Conservation (phyloP, 2,329 filamentous ascomycete species). For the Thielaviopsis ethacetica region DNA sequence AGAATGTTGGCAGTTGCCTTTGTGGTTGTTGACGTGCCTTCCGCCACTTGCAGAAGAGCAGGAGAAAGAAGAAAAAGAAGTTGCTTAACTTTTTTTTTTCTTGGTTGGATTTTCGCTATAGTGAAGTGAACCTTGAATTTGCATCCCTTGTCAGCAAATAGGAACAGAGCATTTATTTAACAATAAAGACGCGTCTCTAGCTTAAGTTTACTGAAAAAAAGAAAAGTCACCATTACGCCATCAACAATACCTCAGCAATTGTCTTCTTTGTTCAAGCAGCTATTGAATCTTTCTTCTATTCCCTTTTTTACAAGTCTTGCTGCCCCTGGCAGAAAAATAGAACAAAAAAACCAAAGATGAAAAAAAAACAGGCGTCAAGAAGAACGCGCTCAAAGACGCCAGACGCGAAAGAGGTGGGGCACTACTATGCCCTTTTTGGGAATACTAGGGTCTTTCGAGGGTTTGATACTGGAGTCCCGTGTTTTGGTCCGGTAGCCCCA, state of each 20-base stretch:
- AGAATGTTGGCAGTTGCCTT: neutral
- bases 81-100: neutral
- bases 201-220: too few species aligned
- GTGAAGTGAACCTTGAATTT: too few species aligned
- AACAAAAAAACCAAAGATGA: neutral
- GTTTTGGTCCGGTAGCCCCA: neutral
- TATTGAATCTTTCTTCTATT: neutral
- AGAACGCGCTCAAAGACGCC: neutral
- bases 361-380: neutral
- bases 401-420: neutral
- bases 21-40: neutral
- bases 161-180: too few species aligned
- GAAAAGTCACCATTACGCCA: too few species aligned
- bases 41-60: neutral
- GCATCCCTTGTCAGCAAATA: too few species aligned
- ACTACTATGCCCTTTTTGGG: constrained; percentile 7
- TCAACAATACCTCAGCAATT: neutral
- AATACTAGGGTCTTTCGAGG: neutral
- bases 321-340: neutral
- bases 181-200: too few species aligned
- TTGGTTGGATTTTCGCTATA: neutral
- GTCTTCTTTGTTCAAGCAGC: neutral
- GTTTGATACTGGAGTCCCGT: neutral
- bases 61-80: neutral
- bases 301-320: neutral